Percentiles rank a stretch among this genome's conserved stretches.
Conservation (phyloP, 805 yeast species). For the Metschnikowia amazonensis region DNA sequence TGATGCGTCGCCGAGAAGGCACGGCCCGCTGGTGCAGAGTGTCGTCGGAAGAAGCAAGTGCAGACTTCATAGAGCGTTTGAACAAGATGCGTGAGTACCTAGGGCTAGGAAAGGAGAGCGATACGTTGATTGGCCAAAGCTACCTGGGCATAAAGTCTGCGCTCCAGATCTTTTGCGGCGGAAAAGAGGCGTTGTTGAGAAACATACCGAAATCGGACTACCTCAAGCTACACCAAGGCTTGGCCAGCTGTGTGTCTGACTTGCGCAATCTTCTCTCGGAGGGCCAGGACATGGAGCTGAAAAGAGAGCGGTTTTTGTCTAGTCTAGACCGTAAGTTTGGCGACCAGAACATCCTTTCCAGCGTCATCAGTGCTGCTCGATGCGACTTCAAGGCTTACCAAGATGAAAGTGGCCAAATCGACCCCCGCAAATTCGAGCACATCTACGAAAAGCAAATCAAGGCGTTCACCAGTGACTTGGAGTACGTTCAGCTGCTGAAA, state of each 20-base stretch:
- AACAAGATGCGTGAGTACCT: slow-evolving; percentile 47
- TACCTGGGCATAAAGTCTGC: slow-evolving; percentile 46
- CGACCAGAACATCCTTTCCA: slow-evolving; percentile 49
- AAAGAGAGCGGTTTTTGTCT: slow-evolving; percentile 39
- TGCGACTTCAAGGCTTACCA: slow-evolving; percentile 14
- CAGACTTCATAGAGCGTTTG: slow-evolving; percentile 37
- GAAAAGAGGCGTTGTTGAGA: slow-evolving; percentile 28
- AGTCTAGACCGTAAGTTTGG: slow-evolving; percentile 43
- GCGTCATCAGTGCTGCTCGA: slow-evolving; percentile 47
- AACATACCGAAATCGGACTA: slow-evolving; percentile 41
- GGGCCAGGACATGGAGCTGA: slow-evolving; percentile 28
- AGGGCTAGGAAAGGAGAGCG: slow-evolving; percentile 59
- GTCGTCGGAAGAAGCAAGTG: slow-evolving; percentile 44
- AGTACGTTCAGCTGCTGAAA: slow-evolving; percentile 39
- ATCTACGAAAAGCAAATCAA: slow-evolving; percentile 42
- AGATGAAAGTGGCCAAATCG: slow-evolving; percentile 20
- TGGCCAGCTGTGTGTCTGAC: slow-evolving; percentile 29
- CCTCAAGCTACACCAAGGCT: slow-evolving; percentile 30
- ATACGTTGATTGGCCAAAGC: slow-evolving; percentile 46
- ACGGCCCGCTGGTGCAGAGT: slow-evolving; percentile 51
- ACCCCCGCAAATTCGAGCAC: slow-evolving; percentile 31
- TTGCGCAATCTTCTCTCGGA: slow-evolving; percentile 33
- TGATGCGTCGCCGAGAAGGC: slow-evolving; percentile 51
- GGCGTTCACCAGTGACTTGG: slow-evolving; percentile 48
- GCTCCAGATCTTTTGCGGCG: slow-evolving; percentile 44